Conservation (phyloP, 768 basidiomycete species). For the Russula vinacea region DNA sequence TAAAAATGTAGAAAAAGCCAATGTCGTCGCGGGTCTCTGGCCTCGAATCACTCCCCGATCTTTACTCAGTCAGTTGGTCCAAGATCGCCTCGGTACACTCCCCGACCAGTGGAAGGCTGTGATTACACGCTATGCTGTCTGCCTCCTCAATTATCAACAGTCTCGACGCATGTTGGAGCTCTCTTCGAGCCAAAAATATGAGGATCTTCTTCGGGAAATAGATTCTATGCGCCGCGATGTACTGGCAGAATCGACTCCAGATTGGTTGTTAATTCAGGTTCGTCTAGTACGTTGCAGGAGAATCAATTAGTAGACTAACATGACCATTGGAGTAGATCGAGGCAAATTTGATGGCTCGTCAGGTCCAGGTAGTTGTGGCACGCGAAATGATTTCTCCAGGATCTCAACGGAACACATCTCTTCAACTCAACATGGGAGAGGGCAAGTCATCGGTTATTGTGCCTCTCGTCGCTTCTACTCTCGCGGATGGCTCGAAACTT, state of each 20-base stretch:
- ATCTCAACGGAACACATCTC: slow-evolving; percentile 38
- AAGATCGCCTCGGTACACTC: slow-evolving; percentile 26
- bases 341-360: slow-evolving; percentile 43
- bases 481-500: slow-evolving; percentile 45
- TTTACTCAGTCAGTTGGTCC: slow-evolving; percentile 29
- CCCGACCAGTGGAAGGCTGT: neutral
- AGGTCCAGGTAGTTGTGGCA: slow-evolving; percentile 43
- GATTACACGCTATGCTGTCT: slow-evolving; percentile 1
- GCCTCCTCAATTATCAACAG: slow-evolving; percentile 14
- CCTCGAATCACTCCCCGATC: slow-evolving; percentile 17
- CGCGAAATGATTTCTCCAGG: slow-evolving; percentile 47
- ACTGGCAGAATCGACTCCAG: neutral
- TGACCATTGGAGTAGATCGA: slow-evolving; percentile 41
- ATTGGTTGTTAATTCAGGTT: slow-evolving; percentile 27
- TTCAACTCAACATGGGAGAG: slow-evolving; percentile 60
- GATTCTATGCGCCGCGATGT: neutral
- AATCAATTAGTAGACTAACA: neutral
- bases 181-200: neutral
- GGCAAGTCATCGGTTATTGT: slow-evolving; percentile 55
- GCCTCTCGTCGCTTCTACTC: slow-evolving; percentile 41
- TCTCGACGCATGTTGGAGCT: slow-evolving; percentile 19
- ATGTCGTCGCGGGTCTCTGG: slow-evolving; percentile 11
- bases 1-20: neutral
- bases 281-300: neutral
- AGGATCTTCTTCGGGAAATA: slow-evolving; percentile 16